Base-by-base conservation (phyloP, 495 filamentous ascomycete genomes). In the Chaetomium fimeti region DNA sequence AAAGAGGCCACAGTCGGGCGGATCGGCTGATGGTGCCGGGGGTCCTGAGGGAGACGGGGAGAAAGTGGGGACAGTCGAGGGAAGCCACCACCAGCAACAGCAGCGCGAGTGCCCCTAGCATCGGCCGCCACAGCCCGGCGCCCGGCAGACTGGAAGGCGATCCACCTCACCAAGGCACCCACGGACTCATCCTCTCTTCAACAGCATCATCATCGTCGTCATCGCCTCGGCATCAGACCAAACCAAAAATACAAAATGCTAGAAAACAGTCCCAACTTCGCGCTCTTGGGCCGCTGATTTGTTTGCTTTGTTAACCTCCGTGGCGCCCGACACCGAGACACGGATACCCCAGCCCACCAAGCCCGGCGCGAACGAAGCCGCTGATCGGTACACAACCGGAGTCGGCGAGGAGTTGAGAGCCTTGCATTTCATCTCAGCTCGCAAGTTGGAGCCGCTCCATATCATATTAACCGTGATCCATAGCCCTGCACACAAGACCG, bases 1-100 rank as follows among this genome's bases (percentile, higher is more conserved):
- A 57, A 55, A 53, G 67, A 68, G 66, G 63, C 70, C 68, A 70
- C 66, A 72, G 65, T 71, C 66, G 70, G 72, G 71, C 74, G 74
- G 72, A 74, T 76, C 74, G 74, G 74, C 72, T 76, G 72, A 71
- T 75, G 74, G 67, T 75, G 74, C 74, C 74, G 74, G 73, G 32
- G 71, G 71, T 65, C 59, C 55, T 57, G 57, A 68, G 68, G 70
- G 69, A 63, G 68, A 69, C 69, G 71, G 70, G 67, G 66, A 53
- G 60, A 70, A 66, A 68, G 69, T 69, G 69, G 72, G 62, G 62
- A 43, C 68, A 29, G 16, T 52, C n/a, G 52, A 47, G 58, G 48
- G 61, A 56, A 71, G 62, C 57, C 63, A 55, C 55, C 52, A 51
- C 42, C 66, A 58, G 43, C 59, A 38, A 16, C 20, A 42, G 16